A percentile compares a stretch with the other conserved stretches of the same genome.
Conservation (phyloP, 1,284 basidiomycete genomes). For the Megacollybia platyphylla region DNA sequence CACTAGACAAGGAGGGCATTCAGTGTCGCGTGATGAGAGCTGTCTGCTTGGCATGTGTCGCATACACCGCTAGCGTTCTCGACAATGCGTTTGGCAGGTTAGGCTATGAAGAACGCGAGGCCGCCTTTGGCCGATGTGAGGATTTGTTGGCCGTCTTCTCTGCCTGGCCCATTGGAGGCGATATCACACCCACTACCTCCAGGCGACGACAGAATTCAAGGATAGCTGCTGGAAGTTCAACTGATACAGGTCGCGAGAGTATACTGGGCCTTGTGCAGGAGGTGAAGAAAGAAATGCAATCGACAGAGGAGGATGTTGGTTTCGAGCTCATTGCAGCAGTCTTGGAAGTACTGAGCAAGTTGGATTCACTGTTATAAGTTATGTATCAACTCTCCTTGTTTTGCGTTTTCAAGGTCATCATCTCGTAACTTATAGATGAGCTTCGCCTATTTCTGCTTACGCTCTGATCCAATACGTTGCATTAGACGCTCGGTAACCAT, state of each 20-base stretch:
- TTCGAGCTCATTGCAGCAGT: slow-evolving; percentile 88
- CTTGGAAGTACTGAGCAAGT: slow-evolving; percentile 78
- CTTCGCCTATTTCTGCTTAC: too few relatives aligned
- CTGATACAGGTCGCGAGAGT: slow-evolving; percentile 50
- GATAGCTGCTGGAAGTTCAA: slow-evolving; percentile 40
- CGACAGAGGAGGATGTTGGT: slow-evolving; percentile 55
- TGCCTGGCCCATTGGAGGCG: slow-evolving; percentile 74
- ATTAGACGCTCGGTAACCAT: too few relatives aligned
- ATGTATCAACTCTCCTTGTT: background rate
- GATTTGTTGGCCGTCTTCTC: slow-evolving; percentile 86
- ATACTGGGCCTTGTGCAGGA: slow-evolving; percentile 73
- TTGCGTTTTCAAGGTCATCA: too few relatives aligned
- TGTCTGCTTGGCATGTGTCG: slow-evolving; percentile 76
- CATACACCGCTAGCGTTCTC: slow-evolving; percentile 88
- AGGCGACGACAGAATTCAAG: slow-evolving; percentile 29
- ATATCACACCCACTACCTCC: slow-evolving; percentile 13
- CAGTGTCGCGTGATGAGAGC: slow-evolving; percentile 74
- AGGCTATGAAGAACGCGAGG: slow-evolving; percentile 84
- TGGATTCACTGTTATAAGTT: slow-evolving; percentile 57
- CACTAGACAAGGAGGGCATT: slow-evolving; percentile 66
- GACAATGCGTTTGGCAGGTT: slow-evolving; percentile 85
- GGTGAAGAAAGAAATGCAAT: slow-evolving; percentile 56
- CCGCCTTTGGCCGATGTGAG: slow-evolving; percentile 83
- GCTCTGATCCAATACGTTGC: too few relatives aligned
- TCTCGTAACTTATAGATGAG: too few relatives aligned